A percentile compares a stretch with the other conserved stretches of the same genome.
These are phyloP conservation scores for Nymphaea thermarum DNA, from an alignment of 164 flowering plant species.

Conservation along the genomic window DNA sequence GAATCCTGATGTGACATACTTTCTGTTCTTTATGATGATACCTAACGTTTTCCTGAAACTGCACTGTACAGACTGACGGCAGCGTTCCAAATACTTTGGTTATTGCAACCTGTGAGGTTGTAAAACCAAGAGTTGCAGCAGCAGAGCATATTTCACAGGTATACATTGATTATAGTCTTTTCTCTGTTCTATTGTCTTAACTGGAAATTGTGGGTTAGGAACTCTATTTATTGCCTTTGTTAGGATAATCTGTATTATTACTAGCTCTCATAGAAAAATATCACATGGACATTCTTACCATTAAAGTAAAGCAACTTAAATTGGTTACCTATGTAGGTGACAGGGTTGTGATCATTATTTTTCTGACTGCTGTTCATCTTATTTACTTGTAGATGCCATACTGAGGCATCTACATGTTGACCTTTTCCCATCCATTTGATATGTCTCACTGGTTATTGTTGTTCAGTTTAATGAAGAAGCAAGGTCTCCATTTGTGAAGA, in stretches of 20 bases:
- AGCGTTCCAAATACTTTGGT: conserved; percentile 97
- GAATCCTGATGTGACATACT: background rate
- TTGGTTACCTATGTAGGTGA: too few species aligned
- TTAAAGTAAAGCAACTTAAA: too few species aligned
- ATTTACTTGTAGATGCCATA: background rate
- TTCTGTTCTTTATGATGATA: background rate
- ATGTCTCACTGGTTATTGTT: background rate
- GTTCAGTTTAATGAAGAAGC: conserved; percentile 93
- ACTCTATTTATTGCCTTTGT: too few species aligned
- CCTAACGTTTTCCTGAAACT: background rate
- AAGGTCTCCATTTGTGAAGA: conserved; percentile 89
- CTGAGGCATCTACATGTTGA: background rate
- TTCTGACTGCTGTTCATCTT: background rate
- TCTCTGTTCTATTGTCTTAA: too few species aligned
- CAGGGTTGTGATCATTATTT: background rate
- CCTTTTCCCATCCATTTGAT: background rate
- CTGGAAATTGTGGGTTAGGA: too few species aligned
- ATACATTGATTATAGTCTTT: background rate
- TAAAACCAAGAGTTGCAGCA: conserved; percentile 96
- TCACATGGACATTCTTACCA: too few species aligned
- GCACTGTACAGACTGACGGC: conserved; percentile 72
- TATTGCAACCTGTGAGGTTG: conserved; percentile 95
- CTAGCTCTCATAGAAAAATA: too few species aligned
- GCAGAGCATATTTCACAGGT: conserved; percentile 97
- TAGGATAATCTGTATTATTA: too few species aligned